These are phyloP conservation scores for Boletus subparvulus DNA, from an alignment of 768 basidiomycete genomes.

Conservation along the genomic window DNA sequence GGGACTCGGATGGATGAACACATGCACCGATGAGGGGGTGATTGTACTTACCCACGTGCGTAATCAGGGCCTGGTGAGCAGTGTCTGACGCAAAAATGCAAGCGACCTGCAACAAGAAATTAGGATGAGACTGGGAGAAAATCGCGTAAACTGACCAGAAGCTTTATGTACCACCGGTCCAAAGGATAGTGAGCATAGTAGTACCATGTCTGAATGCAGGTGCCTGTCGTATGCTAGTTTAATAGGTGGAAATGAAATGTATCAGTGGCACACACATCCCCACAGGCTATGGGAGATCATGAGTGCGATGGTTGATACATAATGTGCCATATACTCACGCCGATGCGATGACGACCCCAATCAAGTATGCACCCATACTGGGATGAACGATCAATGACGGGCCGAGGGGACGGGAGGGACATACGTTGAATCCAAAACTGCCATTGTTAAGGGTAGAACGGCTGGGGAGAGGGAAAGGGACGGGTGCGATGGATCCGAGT, in stretches of 20 bases:
- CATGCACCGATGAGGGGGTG: background rate
- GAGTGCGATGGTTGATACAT: background rate
- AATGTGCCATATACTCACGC: constrained; percentile 35
- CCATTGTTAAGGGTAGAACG: constrained; percentile 1
- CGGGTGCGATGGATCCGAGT: no score
- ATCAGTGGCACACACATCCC: constrained; percentile 40
- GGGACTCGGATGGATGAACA: background rate
- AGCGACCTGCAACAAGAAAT: constrained; percentile 40
- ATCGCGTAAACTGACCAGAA: constrained; percentile 38
- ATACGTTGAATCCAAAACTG: constrained; percentile 34
- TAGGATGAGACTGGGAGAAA: background rate
- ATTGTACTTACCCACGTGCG: constrained; percentile 43
- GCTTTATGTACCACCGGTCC: constrained; percentile 51
- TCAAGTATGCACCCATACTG: constrained; percentile 51
- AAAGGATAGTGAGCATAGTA: constrained; percentile 51
- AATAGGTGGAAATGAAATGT: background rate
- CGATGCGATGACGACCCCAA: constrained; percentile 50
- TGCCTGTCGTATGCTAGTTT: constrained; percentile 39
- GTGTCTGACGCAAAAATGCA: constrained; percentile 52
- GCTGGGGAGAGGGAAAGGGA: background rate
- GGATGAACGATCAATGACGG: background rate
- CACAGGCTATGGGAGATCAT: constrained; percentile 39
- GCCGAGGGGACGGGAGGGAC: constrained; percentile 1
- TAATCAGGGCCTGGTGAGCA: constrained; percentile 53
- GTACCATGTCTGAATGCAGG: constrained; percentile 54